These are phyloP conservation scores for Penicillium hesseltinei DNA, from an alignment of 2,329 filamentous ascomycete genomes.

Conservation along the genomic window DNA sequence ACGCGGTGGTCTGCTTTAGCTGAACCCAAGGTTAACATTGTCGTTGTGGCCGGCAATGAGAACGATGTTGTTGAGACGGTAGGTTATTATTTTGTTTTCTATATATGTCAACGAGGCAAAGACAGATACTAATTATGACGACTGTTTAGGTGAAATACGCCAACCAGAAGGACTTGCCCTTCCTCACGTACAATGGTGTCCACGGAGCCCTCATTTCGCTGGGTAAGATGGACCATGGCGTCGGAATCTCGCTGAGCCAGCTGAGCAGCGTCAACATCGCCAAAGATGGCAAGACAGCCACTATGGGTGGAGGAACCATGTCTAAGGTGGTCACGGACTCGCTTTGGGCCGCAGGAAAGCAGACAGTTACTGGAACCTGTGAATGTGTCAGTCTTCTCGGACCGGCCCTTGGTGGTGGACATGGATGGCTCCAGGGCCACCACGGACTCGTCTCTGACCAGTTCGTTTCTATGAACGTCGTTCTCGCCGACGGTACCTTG, in stretches of 20 bases:
- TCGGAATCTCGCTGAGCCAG: conserved; percentile 51
- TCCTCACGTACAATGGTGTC: conserved; percentile 54
- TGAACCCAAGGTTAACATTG: conserved; percentile 46
- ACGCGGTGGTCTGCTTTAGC: conserved; percentile 49
- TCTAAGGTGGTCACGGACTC: conserved; percentile 49
- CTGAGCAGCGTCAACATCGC: conserved; percentile 42
- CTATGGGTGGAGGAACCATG: conserved; percentile 49
- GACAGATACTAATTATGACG: not conserved
- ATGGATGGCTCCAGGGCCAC: conserved; percentile 55
- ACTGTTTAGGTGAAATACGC: conserved; percentile 46
- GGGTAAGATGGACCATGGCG: conserved; percentile 50
- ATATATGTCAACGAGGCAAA: not conserved
- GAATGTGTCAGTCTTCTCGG: conserved; percentile 52
- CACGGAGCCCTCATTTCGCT: conserved; percentile 54
- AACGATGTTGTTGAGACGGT: conserved; percentile 52
- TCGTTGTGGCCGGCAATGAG: conserved; percentile 50
- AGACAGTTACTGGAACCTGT: conserved; percentile 53
- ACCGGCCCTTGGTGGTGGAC: conserved; percentile 57
- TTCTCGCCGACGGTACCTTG: conserved; percentile 51
- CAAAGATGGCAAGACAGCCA: conserved; percentile 47
- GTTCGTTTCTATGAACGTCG: conserved; percentile 52
- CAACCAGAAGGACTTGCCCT: conserved; percentile 48
- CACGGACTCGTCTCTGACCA: conserved; percentile 57
- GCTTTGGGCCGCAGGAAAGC: conserved; percentile 53
- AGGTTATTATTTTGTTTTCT: conserved; percentile 11